These are phyloP conservation scores for Macrolepiota fuliginosa DNA, from an alignment of 768 basidiomycete genomes.

Conservation along the genomic window DNA sequence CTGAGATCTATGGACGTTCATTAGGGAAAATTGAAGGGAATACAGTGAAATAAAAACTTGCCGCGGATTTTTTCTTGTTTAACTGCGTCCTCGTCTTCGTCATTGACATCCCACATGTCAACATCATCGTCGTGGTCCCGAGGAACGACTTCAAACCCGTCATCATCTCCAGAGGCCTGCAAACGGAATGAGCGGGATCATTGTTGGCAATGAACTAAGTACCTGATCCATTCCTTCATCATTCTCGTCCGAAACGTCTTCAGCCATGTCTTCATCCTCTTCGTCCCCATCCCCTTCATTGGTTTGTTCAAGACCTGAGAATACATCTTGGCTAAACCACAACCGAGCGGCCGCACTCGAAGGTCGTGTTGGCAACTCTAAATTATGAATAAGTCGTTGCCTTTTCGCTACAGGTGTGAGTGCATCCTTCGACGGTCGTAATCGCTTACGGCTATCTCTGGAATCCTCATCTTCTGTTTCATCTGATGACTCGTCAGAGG, in stretches of 20 bases:
- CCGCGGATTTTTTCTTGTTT: conserved; percentile 67
- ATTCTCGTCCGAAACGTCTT: conserved; percentile 21
- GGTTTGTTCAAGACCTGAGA: conserved; percentile 58
- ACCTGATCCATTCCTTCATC: conserved; percentile 17
- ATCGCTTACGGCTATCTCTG: conserved; percentile 42
- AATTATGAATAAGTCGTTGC: conserved; percentile 47
- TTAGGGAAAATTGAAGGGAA: not conserved
- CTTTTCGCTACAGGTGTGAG: conserved; percentile 36
- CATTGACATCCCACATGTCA: conserved; percentile 79
- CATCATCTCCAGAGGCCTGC: conserved; percentile 22
- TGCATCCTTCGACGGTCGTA: conserved; percentile 23
- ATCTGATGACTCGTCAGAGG: conserved; percentile 52
- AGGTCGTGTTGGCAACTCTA: conserved; percentile 34
- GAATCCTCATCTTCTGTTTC: conserved; percentile 37
- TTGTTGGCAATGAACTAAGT: not conserved
- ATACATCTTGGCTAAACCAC: conserved; percentile 97
- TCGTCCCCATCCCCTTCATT: conserved; percentile 27
- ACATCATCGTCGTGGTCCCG: conserved; percentile 56
- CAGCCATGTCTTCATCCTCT: conserved; percentile 26
- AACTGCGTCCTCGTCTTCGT: conserved; percentile 69
- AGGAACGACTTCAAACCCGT: conserved; percentile 78
- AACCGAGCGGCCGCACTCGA: conserved; percentile 61
- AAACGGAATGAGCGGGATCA: not conserved
- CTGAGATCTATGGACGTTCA: conserved; percentile 42
- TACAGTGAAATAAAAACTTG: conserved; percentile 32